Conservation (phyloP, 192 early-diverging fungal genomes). For the Dissophora globulifera region DNA sequence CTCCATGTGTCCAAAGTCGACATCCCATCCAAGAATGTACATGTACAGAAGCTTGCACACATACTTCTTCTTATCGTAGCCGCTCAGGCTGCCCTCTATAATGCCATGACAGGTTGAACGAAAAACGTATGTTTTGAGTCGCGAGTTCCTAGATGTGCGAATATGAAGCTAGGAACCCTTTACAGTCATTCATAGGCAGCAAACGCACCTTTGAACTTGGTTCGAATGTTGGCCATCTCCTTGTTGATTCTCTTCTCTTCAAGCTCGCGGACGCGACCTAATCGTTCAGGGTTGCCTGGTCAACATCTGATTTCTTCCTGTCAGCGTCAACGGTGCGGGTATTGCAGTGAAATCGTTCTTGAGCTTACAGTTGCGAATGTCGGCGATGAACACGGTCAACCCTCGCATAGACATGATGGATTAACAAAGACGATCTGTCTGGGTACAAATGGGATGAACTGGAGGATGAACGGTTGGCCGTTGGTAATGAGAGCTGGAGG, state of each 20-base stretch:
- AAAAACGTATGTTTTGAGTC: too few species aligned
- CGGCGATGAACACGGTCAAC: constrained; percentile 95
- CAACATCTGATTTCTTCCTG: too few species aligned
- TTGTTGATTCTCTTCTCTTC: constrained; percentile 99
- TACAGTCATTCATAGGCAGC: too few species aligned
- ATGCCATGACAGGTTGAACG: too few species aligned
- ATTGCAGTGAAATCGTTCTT: too few species aligned
- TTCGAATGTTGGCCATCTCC: constrained; percentile 98
- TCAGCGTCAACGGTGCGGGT: too few species aligned
- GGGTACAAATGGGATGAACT: too few species aligned
- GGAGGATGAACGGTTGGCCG: too few species aligned
- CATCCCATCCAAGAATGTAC: constrained; percentile 98
- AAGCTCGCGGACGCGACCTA: constrained; percentile 94
- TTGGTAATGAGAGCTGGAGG: neutral
- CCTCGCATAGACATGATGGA: constrained; percentile 78
- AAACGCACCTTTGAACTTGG: constrained; percentile 95
- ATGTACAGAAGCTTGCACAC: constrained; percentile 99
- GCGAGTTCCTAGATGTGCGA: too few species aligned
- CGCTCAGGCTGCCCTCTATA: constrained; percentile 89
- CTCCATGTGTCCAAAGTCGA: constrained; percentile 98
- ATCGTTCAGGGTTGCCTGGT: too few species aligned
- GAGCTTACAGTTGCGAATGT: constrained; percentile 97
- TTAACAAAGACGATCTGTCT: neutral
- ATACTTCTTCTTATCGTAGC: constrained; percentile 99
- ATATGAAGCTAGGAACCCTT: too few species aligned